Evolutionary conservation across 148 eudicot genomes (phyloP), one percentile per base, ranked within the genome.

Genomic region (Rhododendron griersonianum): DNA sequence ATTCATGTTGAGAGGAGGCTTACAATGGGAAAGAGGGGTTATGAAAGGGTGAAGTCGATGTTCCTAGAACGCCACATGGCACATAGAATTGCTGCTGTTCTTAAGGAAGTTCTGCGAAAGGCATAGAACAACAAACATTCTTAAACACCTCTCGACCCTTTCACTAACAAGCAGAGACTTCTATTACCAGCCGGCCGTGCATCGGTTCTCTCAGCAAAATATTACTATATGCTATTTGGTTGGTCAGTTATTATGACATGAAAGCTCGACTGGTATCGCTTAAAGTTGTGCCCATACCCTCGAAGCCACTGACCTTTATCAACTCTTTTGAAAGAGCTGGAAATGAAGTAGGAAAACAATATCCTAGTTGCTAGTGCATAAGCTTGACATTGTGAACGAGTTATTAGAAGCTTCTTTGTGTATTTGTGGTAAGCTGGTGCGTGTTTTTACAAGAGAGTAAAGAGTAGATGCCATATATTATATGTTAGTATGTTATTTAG

Each of bases 51-150:
- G 30, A 95, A 93, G 86, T 94, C 92, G 74, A 93, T 89, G 92
- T 97, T 97, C 85, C 87, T 97, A 2, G 99, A 97, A 87, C 91
- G 86, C 78, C 98, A 95, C 83, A 97, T 97, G 99, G 91, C 95
- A 19, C 91, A 91, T 47, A 91, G 98, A 85, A 97, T 97, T 86
- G 94, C 96, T 28, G 81, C 71, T 67, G 99, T 97, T 57, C 90
- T 97, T 30, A 94, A 94, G 85, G 93, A 95, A 67, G 94, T 95
- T 5, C 87, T 95, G 87, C 91, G 88, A 82, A 93, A 92, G 87
- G 90, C 98, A 47, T 92, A 94, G 90, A 85, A 83, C 83, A 89
- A 84, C 41, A 39, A 39, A 33, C 82, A 33, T 35, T 13, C 53
- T 39, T 82, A 37, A 69, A 61, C 30, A 30, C 35, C 84, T 18